Evolutionary conservation across 2,329 filamentous ascomycete species (phyloP).

Genomic region (Lachnellula subtilissima): DNA sequence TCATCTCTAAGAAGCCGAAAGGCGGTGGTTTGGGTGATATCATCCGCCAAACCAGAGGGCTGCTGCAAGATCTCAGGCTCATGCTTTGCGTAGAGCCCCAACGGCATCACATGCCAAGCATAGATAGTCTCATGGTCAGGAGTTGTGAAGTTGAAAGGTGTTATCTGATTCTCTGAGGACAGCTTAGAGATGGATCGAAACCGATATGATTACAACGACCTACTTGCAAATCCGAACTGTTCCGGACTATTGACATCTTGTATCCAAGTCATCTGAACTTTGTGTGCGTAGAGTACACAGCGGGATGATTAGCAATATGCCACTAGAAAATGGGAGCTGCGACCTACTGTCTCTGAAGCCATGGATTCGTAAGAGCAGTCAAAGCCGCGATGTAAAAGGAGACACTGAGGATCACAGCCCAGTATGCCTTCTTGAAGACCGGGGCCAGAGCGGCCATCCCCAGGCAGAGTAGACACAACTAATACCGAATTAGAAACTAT

Average conservation of each 20-base stretch:
- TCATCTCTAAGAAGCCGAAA: slow-evolving; percentile 61
- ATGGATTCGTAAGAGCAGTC: slow-evolving; percentile 60
- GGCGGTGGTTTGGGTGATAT: slow-evolving; percentile 52
- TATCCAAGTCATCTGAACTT: slow-evolving; percentile 67
- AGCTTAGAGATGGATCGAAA: not conserved
- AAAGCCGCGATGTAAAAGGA: slow-evolving; percentile 64
- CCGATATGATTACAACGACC: slow-evolving; percentile 23
- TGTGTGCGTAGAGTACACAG: slow-evolving; percentile 76
- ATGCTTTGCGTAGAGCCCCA: slow-evolving; percentile 69
- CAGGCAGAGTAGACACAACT: not conserved
- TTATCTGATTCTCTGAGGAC: slow-evolving; percentile 72
- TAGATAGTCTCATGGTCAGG: slow-evolving; percentile 74
- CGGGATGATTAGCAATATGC: slow-evolving; percentile 4
- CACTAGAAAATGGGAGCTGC: not conserved
- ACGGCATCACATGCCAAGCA: slow-evolving; percentile 84
- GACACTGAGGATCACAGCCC: slow-evolving; percentile 53
- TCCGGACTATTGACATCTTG: slow-evolving; percentile 72
- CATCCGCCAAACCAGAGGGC: slow-evolving; percentile 34
- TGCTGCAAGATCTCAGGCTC: slow-evolving; percentile 56
- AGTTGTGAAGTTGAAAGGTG: slow-evolving; percentile 73
- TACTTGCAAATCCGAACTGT: slow-evolving; percentile 81
- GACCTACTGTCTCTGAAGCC: slow-evolving; percentile 74
- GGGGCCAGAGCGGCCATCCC: slow-evolving; percentile 33
- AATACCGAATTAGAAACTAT: not conserved
- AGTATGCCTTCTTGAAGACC: slow-evolving; percentile 42